Percentiles rank a stretch among this genome's conserved stretches.
phyloP scores from a whole-genome alignment of 2,329 filamentous ascomycete species.

The Amphichorda felina region DNA sequence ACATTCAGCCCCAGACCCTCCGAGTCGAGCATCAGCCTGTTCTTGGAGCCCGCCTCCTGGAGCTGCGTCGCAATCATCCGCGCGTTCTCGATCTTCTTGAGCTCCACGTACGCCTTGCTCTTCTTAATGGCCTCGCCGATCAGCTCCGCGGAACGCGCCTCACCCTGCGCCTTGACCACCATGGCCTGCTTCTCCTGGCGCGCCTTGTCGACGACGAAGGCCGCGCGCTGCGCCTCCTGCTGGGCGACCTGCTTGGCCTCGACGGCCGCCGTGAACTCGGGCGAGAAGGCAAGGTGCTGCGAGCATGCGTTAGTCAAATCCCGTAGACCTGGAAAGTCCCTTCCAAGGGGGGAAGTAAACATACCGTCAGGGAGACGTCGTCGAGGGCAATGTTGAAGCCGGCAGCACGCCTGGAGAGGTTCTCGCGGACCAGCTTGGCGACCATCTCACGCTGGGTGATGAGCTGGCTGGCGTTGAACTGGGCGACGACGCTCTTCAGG shows the following conservation, averaged over 20 bases:
- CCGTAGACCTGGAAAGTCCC: neutral
- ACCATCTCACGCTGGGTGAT: conserved; percentile 99
- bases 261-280: conserved; percentile 61
- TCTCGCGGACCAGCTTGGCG: conserved; percentile 80
- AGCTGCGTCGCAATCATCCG: conserved; percentile 77
- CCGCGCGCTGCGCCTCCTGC: conserved; percentile 93
- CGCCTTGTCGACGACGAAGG: conserved; percentile 97
- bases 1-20: conserved; percentile 90
- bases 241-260: conserved; percentile 66
- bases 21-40: conserved; percentile 88
- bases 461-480: conserved; percentile 96
- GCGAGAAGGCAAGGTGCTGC: conserved; percentile 61
- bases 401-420: conserved; percentile 79
- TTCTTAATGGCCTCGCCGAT: conserved; percentile 99
- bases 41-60: conserved; percentile 75
- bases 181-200: conserved; percentile 99
- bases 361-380: conserved; percentile 90
- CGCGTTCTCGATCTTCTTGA: conserved; percentile 97
- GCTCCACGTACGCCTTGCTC: conserved; percentile 89
- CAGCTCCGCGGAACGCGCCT: conserved; percentile 92
- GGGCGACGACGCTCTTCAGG: conserved; percentile 93
- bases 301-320: neutral
- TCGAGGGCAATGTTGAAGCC: conserved; percentile 96
- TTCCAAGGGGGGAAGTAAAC: conserved; percentile 16
- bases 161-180: conserved; percentile 97